A percentile compares a stretch with the other conserved stretches of the same genome.
Conservation (phyloP, 129 eudicot genomes). For the Erigeron canadensis region DNA sequence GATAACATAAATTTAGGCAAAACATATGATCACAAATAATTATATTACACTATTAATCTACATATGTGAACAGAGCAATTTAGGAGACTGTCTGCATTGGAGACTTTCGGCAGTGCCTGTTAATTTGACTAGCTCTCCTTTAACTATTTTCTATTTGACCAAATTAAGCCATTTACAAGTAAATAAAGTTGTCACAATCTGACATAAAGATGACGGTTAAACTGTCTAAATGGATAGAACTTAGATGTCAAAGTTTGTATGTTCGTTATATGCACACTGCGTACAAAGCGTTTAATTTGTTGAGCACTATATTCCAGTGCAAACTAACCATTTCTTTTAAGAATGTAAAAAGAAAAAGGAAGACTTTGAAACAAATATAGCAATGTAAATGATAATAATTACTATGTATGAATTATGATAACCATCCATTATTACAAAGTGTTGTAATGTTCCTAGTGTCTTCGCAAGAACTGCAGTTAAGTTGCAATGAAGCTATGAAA, state of each 20-base stretch:
- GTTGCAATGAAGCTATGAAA: not conserved
- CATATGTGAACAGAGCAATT: not conserved
- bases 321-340: not conserved
- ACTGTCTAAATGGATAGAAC: too few relatives aligned
- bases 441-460: not conserved
- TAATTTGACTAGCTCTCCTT: not conserved
- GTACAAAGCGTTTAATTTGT: not conserved
- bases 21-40: not conserved
- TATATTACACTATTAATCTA: not conserved
- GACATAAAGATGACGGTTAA: too few relatives aligned
- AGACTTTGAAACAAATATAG: not conserved
- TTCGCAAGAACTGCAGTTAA: not conserved
- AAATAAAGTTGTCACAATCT: not conserved
- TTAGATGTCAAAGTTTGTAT: too few relatives aligned
- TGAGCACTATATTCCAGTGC: not conserved
- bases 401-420: not conserved
- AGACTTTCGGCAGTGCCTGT: not conserved
- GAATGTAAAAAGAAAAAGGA: not conserved
- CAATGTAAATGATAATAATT: not conserved
- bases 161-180: not conserved
- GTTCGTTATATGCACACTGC: too few relatives aligned
- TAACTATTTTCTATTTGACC: not conserved
- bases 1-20: too few relatives aligned
- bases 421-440: not conserved
- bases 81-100: not conserved